Evolutionary conservation across 2,329 filamentous ascomycete genomes (phyloP).

Genomic region (Neophaeococcomyces mojaviensis): DNA sequence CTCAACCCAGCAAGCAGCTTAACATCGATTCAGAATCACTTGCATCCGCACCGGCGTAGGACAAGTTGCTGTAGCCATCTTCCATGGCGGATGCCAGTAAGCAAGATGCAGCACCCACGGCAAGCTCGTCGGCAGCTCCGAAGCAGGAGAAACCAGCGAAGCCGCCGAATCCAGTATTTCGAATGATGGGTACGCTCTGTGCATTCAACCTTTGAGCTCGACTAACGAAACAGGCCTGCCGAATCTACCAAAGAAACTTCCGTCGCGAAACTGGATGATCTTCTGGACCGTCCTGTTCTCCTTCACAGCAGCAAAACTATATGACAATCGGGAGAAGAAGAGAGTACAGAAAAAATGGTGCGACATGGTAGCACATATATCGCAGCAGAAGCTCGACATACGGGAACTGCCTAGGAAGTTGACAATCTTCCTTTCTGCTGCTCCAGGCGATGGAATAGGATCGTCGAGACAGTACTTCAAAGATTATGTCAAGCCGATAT

Average conservation of each 20-base stretch:
- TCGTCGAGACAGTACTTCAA: slow-evolving; percentile 89
- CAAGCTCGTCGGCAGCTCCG: slow-evolving; percentile 22
- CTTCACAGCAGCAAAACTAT: slow-evolving; percentile 73
- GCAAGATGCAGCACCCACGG: slow-evolving; percentile 21
- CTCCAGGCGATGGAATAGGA: slow-evolving; percentile 77
- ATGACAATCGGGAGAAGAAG: slow-evolving; percentile 87
- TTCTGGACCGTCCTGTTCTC: slow-evolving; percentile 75
- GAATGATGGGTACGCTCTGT: slow-evolving; percentile 53
- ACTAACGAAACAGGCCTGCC: slow-evolving; percentile 58
- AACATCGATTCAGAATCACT: neutral
- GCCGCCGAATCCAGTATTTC: slow-evolving; percentile 62
- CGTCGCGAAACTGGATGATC: slow-evolving; percentile 96
- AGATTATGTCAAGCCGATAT: slow-evolving; percentile 87
- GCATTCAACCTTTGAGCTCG: slow-evolving; percentile 2
- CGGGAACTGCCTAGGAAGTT: slow-evolving; percentile 73
- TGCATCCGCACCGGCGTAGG: neutral
- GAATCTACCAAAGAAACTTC: slow-evolving; percentile 72
- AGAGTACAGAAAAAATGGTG: slow-evolving; percentile 80
- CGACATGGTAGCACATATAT: slow-evolving; percentile 74
- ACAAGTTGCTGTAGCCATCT: neutral
- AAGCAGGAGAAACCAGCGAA: slow-evolving; percentile 37
- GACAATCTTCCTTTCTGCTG: slow-evolving; percentile 76
- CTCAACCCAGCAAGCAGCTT: neutral
- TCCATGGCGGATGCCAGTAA: slow-evolving; percentile 33
- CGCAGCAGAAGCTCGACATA: slow-evolving; percentile 64